Percentiles rank a stretch among this genome's conserved stretches.
phyloP scores from a whole-genome alignment of 2,329 filamentous ascomycete species.

The Diaporthe sp. region DNA sequence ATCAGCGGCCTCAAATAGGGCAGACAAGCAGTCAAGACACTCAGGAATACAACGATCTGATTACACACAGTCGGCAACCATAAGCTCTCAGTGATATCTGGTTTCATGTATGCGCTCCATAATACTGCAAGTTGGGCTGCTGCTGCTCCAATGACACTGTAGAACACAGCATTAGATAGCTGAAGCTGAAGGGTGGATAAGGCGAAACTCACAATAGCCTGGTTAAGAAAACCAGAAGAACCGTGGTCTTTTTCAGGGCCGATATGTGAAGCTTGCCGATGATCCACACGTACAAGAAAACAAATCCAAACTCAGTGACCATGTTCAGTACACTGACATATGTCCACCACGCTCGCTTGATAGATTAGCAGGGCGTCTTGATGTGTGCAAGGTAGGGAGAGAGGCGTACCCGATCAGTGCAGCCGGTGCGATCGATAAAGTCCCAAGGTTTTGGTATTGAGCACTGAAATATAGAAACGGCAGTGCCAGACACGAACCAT shows the following conservation, averaged over 20 bases:
- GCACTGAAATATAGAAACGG: constrained; percentile 20
- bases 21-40: constrained; percentile 24
- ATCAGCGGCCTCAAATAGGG: constrained; percentile 22
- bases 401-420: background rate
- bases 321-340: constrained; percentile 3
- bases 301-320: constrained; percentile 7
- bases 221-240: constrained; percentile 13
- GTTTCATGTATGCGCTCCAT: background rate
- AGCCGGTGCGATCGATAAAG: background rate
- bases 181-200: rapidly evolving
- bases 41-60: constrained; percentile 3
- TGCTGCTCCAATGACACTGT: constrained; percentile 21
- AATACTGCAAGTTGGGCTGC: constrained; percentile 22
- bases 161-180: background rate
- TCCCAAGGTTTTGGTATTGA: constrained; percentile 4
- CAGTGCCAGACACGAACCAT: background rate
- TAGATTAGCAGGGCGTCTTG: background rate
- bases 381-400: background rate
- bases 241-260: background rate
- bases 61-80: constrained; percentile 23
- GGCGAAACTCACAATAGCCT: background rate
- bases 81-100: background rate
- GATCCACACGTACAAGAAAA: constrained; percentile 15
- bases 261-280: constrained; percentile 22
- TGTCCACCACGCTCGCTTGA: constrained; percentile 11